Conservation (phyloP, 306 rosid species). For the Cyamopsis tetragonoloba region DNA sequence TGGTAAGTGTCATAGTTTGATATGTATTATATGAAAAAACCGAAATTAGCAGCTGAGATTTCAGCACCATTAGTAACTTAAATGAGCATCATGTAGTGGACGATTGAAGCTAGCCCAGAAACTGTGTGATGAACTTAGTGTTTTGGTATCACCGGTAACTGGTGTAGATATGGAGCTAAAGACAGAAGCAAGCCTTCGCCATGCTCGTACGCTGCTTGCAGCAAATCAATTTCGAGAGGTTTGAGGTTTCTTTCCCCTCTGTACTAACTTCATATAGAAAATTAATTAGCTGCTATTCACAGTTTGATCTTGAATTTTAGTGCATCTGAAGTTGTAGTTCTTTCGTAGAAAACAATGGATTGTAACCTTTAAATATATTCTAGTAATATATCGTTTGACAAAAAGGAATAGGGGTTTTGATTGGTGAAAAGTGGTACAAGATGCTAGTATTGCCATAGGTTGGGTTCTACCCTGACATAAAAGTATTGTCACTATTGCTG, state of each 20-base stretch:
- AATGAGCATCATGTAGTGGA: conserved; percentile 53
- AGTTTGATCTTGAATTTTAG: background rate
- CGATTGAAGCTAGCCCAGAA: conserved; percentile 82
- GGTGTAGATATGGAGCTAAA: conserved; percentile 95
- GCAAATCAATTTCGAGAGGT: conserved; percentile 97
- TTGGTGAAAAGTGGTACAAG: background rate
- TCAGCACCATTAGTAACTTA: conserved; percentile 2
- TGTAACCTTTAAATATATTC: background rate
- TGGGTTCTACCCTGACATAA: no score
- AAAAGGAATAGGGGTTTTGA: background rate
- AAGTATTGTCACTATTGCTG: background rate
- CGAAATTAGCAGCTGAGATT: conserved; percentile 11
- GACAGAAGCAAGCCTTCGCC: conserved; percentile 93
- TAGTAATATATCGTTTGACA: background rate
- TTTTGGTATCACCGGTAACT: conserved; percentile 80
- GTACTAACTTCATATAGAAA: background rate
- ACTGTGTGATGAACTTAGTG: conserved; percentile 91
- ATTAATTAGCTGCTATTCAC: background rate
- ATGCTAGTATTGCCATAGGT: background rate
- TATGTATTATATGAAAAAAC: conserved; percentile 3
- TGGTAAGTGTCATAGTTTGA: conserved; percentile 43
- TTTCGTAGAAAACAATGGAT: background rate
- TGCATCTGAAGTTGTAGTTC: background rate
- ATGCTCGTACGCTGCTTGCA: conserved; percentile 84
- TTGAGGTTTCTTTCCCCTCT: conserved; percentile 21